Base-by-base conservation (phyloP, 2,329 filamentous ascomycete genomes). In the Stagonosporopsis rhizophila region DNA sequence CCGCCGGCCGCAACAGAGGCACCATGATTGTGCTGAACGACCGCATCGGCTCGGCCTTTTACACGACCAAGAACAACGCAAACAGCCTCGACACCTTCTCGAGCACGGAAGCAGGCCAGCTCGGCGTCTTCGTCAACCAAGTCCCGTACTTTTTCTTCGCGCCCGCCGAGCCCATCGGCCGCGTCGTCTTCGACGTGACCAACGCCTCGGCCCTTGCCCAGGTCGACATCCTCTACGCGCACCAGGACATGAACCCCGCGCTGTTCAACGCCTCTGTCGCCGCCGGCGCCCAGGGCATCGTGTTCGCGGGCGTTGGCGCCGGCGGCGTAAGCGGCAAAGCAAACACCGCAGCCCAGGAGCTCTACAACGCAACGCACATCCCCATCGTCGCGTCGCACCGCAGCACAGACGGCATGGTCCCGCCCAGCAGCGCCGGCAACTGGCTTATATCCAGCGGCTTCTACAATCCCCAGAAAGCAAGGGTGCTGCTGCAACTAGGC, bases 31-130 rank as follows among this genome's bases (percentile, higher is more conserved):
- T 83, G 2, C 73, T 88, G 53, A 88, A 87, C 67, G 86, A 88
- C 41, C 82, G 85, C 52, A 87, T 88, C 62, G 80, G 80, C 4
- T 80, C 76, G 19, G 82, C 84, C 17, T 86, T 81, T 65, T 88
- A 83, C 72, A 83, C 70, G 9, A 83, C 83, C 48, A 89, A 89
- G 75, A 85, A 81, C 28, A 84, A 87, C 64, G 84, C 85, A 45
- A 88, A 88, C 73, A 79, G 82, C 2, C 77, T 87, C 44, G 86
- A 88, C 65, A 86, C 85, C 7, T 89, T 89, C 79, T 82, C 80
- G 66, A 79, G 82, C 1, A 76, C 75, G 14, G 86, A 89, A 72
- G 69, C 69, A 2, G 70, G 85, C 2, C 81, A 81, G 57, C 76
- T 88, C 0, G 86, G 86, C 32, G 78, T 80, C 53, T 83, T 88